phyloP scores from a whole-genome alignment of 1,139 yeast genomes.

The Citeromyces siamensis region DNA sequence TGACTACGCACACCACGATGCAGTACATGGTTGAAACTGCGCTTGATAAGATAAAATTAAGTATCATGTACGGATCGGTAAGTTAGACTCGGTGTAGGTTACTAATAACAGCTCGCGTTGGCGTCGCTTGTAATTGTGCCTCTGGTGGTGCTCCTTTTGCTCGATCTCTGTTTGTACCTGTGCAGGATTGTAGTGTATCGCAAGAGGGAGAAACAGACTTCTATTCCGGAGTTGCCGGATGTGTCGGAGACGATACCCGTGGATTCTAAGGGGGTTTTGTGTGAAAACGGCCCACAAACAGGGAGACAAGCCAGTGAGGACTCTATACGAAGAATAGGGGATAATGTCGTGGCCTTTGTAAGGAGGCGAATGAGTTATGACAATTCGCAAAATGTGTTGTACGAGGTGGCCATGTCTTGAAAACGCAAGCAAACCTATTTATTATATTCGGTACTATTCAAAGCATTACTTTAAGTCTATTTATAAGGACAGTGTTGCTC shows the following conservation, averaged over 20 bases:
- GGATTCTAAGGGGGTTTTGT: too few relatives aligned
- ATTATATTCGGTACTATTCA: too few relatives aligned
- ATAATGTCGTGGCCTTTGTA: neutral
- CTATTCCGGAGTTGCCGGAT: too few relatives aligned
- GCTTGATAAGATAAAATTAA: too few relatives aligned
- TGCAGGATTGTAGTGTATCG: neutral
- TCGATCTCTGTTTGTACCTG: neutral
- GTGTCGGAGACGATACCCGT: too few relatives aligned
- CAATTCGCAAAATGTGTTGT: neutral
- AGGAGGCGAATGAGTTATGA: conserved; percentile 2
- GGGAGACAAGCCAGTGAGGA: neutral
- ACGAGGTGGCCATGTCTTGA: neutral
- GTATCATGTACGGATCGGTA: neutral
- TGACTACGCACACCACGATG: too few relatives aligned
- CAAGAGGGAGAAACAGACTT: neutral
- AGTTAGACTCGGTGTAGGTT: neutral
- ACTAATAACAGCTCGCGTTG: neutral
- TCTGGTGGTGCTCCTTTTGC: neutral
- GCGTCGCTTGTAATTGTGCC: neutral
- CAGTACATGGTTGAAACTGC: too few relatives aligned
- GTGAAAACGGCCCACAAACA: too few relatives aligned
- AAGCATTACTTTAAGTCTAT: too few relatives aligned
- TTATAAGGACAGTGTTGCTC: too few relatives aligned
- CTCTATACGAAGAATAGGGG: neutral
- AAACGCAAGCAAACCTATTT: too few relatives aligned